A percentile compares a stretch with the other conserved stretches of the same genome.
Conservation (phyloP, 768 basidiomycete species). For the Boletus barrowsii region DNA sequence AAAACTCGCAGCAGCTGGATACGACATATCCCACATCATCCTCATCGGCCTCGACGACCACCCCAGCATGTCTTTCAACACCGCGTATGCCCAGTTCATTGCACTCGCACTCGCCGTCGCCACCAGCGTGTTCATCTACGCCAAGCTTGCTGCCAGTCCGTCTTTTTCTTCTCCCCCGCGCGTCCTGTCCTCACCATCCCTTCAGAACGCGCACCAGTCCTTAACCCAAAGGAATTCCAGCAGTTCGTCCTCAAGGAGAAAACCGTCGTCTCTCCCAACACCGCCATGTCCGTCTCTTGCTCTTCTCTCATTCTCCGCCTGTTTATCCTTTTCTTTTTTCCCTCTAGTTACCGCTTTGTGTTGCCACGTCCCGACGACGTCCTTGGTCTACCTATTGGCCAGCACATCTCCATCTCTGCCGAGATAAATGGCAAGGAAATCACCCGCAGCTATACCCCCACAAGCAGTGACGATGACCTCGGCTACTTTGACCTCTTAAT, state of each 20-base stretch:
- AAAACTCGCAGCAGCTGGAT: conserved; percentile 51
- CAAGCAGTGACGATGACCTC: conserved; percentile 86
- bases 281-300: conserved; percentile 69
- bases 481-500: conserved; percentile 96
- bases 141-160: conserved; percentile 47
- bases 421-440: conserved; percentile 90
- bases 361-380: conserved; percentile 71
- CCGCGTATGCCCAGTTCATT: conserved; percentile 41
- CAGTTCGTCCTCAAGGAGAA: conserved; percentile 81
- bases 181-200: background rate
- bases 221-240: conserved; percentile 76
- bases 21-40: conserved; percentile 56
- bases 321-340: background rate
- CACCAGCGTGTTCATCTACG: conserved; percentile 49
- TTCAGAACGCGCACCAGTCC: conserved; percentile 63
- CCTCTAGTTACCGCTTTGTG: conserved; percentile 82
- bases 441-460: conserved; percentile 92
- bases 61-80: conserved; percentile 14
- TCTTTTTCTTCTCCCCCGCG: conserved; percentile 10
- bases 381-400: conserved; percentile 93
- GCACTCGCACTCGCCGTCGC: conserved; percentile 51
- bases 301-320: background rate
- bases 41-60: conserved; percentile 50
- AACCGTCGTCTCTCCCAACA: conserved; percentile 87
- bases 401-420: conserved; percentile 91